These are phyloP conservation scores for Apiotrichum sp. DNA, from an alignment of 1,284 basidiomycete genomes.

Conservation along the genomic window DNA sequence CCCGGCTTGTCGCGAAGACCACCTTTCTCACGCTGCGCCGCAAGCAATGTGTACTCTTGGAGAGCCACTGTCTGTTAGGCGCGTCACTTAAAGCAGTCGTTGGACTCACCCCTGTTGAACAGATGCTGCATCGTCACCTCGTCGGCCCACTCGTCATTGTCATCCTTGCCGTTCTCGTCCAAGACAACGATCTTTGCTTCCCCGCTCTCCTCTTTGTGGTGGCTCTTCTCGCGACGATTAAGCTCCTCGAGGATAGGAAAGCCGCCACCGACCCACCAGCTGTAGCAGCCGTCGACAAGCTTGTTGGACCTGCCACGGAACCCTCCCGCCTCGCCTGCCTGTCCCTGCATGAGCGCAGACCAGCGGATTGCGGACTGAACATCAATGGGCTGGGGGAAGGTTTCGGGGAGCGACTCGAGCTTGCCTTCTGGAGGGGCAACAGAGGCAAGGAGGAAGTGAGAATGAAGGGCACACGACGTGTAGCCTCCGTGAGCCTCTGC, in stretches of 20 bases:
- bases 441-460: conserved; percentile 63
- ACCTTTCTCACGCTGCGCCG: conserved; percentile 64
- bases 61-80: conserved; percentile 53
- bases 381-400: conserved; percentile 54
- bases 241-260: conserved; percentile 69
- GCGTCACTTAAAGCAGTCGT: background rate
- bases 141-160: conserved; percentile 28
- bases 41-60: conserved; percentile 80
- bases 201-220: conserved; percentile 4
- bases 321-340: conserved; percentile 76
- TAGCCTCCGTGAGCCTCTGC: conserved; percentile 97
- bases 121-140: conserved; percentile 18
- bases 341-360: conserved; percentile 81
- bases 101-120: conserved; percentile 45
- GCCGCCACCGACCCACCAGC: conserved; percentile 96
- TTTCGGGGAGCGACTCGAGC: conserved; percentile 11
- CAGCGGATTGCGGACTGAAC: conserved; percentile 64
- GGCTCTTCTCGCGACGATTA: conserved; percentile 41
- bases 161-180: conserved; percentile 27
- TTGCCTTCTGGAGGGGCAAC: conserved; percentile 8
- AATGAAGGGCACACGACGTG: conserved; percentile 83
- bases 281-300: conserved; percentile 96
- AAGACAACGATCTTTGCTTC: conserved; percentile 8
- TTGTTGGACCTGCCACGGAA: conserved; percentile 95
- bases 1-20: conserved; percentile 93